Conservation (phyloP, 306 rosid genomes). For the Castanospermum australe region DNA sequence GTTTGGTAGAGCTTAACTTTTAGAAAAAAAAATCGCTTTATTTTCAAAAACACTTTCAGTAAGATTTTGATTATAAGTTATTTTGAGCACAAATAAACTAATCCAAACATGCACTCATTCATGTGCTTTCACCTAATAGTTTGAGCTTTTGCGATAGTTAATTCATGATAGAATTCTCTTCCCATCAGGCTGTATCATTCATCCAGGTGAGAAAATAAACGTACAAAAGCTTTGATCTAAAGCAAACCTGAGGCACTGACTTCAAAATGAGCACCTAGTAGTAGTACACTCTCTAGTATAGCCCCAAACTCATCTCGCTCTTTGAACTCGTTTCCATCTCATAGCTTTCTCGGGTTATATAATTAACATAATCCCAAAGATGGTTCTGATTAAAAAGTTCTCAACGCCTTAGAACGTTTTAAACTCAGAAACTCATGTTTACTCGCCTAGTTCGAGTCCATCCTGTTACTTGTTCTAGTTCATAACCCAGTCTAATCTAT, state of each 20-base stretch:
- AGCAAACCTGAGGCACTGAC: background rate
- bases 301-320: background rate
- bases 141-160: no score
- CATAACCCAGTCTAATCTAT: background rate
- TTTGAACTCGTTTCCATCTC: slow-evolving; percentile 1
- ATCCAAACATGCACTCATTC: no score
- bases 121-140: no score
- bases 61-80: no score
- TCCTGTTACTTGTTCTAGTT: background rate
- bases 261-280: background rate
- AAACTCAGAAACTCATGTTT: background rate
- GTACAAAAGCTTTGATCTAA: background rate
- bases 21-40: no score
- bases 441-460: background rate
- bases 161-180: background rate
- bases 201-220: background rate
- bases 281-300: background rate
- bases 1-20: no score
- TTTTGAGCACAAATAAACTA: no score
- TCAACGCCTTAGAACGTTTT: background rate
- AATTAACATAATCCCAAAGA: background rate
- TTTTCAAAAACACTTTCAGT: no score
- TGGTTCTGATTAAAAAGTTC: background rate
- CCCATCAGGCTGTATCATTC: background rate
- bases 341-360: background rate